These are phyloP conservation scores for Linnemannia hyalina DNA, from an alignment of 192 early-diverging fungal species.

Conservation along the genomic window DNA sequence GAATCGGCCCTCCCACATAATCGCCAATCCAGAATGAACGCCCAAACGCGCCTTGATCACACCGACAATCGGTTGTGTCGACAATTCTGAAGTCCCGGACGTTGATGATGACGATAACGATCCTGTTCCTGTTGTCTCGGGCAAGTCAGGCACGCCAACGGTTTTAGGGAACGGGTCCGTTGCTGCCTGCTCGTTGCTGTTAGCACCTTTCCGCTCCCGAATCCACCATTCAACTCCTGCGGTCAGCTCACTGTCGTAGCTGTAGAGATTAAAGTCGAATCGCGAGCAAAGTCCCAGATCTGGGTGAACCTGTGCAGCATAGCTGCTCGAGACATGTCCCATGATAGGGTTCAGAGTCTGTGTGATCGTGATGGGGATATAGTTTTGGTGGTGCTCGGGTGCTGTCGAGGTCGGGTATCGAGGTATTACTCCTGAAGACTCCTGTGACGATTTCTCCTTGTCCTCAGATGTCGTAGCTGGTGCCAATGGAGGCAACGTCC, in stretches of 20 bases:
- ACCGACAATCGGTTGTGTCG: constrained; percentile 38
- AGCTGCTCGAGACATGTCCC: constrained; percentile 90
- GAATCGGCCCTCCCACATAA: constrained; percentile 81
- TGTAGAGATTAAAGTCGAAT: constrained; percentile 94
- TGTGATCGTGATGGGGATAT: constrained; percentile 71
- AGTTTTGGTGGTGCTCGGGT: constrained; percentile 45
- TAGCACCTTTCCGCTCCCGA: constrained; percentile 42
- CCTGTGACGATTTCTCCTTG: constrained; percentile 10
- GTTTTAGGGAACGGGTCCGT: constrained; percentile 25
- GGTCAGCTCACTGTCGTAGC: constrained; percentile 90
- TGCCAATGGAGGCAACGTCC: constrained; percentile 64
- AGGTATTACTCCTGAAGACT: constrained; percentile 22
- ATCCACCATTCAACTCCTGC: constrained; percentile 88
- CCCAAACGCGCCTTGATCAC: constrained; percentile 50
- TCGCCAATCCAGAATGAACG: constrained; percentile 67
- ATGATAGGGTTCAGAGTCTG: constrained; percentile 92
- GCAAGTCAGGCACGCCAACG: constrained; percentile 26
- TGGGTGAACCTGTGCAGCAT: constrained; percentile 82
- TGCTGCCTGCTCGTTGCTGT: not conserved
- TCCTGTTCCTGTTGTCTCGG: constrained; percentile 3
- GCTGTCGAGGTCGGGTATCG: constrained; percentile 53
- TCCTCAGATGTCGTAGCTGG: constrained; percentile 31
- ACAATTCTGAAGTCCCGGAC: constrained; percentile 39
- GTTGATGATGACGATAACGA: constrained; percentile 15
- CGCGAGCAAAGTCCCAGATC: constrained; percentile 80